Evolutionary conservation across 1,284 basidiomycete genomes (phyloP).

Genomic region (Chondrostereum purpureum): DNA sequence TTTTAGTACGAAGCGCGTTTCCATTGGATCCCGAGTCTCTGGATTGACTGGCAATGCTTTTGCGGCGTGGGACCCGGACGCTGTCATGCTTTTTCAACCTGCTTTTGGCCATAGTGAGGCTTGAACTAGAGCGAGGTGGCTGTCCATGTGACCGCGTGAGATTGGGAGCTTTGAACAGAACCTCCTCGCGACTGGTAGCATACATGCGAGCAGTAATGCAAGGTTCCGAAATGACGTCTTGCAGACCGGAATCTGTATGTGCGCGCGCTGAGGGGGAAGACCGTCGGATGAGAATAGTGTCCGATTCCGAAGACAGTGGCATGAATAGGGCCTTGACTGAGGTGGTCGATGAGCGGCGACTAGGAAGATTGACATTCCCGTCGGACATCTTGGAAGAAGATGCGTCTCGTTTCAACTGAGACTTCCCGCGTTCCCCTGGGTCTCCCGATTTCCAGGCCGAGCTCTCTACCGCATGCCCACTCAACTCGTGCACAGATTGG

Average conservation of each 20-base stretch:
- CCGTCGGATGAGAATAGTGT: constrained; percentile 63
- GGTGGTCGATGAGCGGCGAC: constrained; percentile 49
- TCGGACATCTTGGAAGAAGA: constrained; percentile 11
- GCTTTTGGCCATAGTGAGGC: constrained; percentile 51
- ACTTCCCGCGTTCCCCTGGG: not conserved
- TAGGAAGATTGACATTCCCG: constrained; percentile 22
- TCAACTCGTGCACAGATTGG: constrained; percentile 53
- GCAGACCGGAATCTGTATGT: constrained; percentile 59
- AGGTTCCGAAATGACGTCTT: constrained; percentile 62
- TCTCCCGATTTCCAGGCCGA: not conserved
- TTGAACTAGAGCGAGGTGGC: constrained; percentile 37
- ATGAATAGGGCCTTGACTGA: constrained; percentile 54
- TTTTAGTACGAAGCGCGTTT: constrained; percentile 22
- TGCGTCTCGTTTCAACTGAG: constrained; percentile 14
- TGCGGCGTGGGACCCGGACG: constrained; percentile 51
- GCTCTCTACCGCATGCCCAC: constrained; percentile 20
- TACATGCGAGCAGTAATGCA: constrained; percentile 56
- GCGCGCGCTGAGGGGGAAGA: constrained; percentile 63
- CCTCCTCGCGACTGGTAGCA: constrained; percentile 53
- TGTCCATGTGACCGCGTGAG: constrained; percentile 31
- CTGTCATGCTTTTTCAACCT: constrained; percentile 61
- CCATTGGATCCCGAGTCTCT: constrained; percentile 13
- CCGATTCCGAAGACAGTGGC: constrained; percentile 39
- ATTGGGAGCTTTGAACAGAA: constrained; percentile 53
- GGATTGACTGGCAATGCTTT: constrained; percentile 31